Base-by-base conservation (phyloP, 345 rosid species). In the Hevea brasiliensis region DNA sequence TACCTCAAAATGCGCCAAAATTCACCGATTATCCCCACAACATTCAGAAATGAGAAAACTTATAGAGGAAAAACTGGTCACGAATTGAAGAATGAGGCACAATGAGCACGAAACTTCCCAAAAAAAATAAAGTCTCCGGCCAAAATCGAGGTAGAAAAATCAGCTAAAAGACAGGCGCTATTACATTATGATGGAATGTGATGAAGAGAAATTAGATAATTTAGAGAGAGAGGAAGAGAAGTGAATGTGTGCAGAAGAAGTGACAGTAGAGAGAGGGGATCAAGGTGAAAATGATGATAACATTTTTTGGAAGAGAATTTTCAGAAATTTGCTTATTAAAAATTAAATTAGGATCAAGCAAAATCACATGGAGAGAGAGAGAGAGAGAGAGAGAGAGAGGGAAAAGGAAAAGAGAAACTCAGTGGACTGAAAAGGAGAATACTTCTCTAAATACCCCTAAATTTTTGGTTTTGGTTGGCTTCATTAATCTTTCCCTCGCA, bases 201-300 rank as follows among this genome's bases (percentile, higher is more conserved):
- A 32, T 1, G 37, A 32, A 32, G 37, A 32, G 37, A 32, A 32
- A 32, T 32, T 4, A 32, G 4, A 4, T 32, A 32, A 32, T 32
- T 32, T 4, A 32, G 37, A 32, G 37, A 32, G 37, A 32, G 37
- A 32, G 37, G 4, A 32, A 32, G 4, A 32, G 7, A 44, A 23
- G 68, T 44, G 32, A 65, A 65, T 65, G 68, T 44, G 54, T 65
- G 68, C 20, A 65, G 54, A 35, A 63, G 60, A 77, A 83, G 76
- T 80, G 84, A 80, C 73, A 83, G 84, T 78, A 59, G 26, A 10
- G 71, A n/a, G 37, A 32, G 37, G 37, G 4, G 73, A 65, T 61
- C 64, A 50, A 63, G 78, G 15, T 37, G 61, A 61, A 50, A 77
- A 58, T 63, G 74, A 70, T 73, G 76, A 54, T 37, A 53, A 8